A percentile compares a stretch with the other conserved stretches of the same genome.
Conservation (phyloP, 2,329 filamentous ascomycete genomes). For the Colletotrichum nymphaeae region DNA sequence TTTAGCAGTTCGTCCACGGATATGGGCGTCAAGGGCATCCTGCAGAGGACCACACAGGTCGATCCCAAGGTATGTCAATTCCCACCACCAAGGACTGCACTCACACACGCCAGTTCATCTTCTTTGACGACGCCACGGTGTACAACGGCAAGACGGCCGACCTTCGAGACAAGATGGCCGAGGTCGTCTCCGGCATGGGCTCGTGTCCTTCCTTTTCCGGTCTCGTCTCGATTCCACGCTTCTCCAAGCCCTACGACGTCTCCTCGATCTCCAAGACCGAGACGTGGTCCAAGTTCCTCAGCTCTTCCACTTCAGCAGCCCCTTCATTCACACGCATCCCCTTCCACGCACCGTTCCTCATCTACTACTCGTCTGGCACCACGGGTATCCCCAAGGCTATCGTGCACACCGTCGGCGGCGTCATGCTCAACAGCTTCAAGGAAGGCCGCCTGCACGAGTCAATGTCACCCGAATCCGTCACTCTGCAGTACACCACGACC, state of each 20-base stretch:
- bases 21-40: slow-evolving; percentile 82
- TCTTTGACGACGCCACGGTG: slow-evolving; percentile 82
- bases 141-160: slow-evolving; percentile 85
- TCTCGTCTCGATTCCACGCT: slow-evolving; percentile 75
- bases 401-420: slow-evolving; percentile 78
- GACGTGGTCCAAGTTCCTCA: slow-evolving; percentile 58
- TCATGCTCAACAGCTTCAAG: slow-evolving; percentile 66
- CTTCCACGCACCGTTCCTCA: slow-evolving; percentile 81
- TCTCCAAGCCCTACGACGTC: slow-evolving; percentile 70
- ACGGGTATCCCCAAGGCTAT: slow-evolving; percentile 89
- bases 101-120: slow-evolving; percentile 66
- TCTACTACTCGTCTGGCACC: slow-evolving; percentile 85
- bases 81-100: not conserved
- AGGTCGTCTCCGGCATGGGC: slow-evolving; percentile 72
- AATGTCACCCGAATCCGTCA: slow-evolving; percentile 51
- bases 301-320: slow-evolving; percentile 41
- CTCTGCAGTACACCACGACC: slow-evolving; percentile 72
- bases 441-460: slow-evolving; percentile 68
- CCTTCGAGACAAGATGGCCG: slow-evolving; percentile 76
- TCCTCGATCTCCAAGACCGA: slow-evolving; percentile 60
- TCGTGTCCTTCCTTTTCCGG: slow-evolving; percentile 70
- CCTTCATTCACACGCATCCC: slow-evolving; percentile 69
- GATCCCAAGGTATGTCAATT: slow-evolving; percentile 68
- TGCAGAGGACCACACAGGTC: slow-evolving; percentile 81
- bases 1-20: slow-evolving; percentile 85